These are phyloP conservation scores for Penicillium brasilianum DNA, from an alignment of 2,329 filamentous ascomycete species.

Conservation along the genomic window DNA sequence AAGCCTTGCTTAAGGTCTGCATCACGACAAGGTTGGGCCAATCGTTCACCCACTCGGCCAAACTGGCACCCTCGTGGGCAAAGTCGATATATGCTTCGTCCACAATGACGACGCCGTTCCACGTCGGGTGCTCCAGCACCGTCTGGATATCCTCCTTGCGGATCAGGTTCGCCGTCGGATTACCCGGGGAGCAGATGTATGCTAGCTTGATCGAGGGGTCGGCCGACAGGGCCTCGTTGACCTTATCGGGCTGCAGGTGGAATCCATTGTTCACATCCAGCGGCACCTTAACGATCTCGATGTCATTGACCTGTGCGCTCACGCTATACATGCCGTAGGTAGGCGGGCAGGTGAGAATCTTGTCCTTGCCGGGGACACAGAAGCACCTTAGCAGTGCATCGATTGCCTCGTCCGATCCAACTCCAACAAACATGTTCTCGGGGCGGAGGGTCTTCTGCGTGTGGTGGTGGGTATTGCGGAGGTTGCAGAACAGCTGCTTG, in stretches of 20 bases:
- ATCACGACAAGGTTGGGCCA: constrained; percentile 96
- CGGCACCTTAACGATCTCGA: constrained; percentile 84
- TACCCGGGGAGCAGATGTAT: constrained; percentile 93
- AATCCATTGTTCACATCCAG: constrained; percentile 75
- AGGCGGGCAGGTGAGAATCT: constrained; percentile 91
- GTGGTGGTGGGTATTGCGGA: constrained; percentile 83
- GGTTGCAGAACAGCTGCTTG: constrained; percentile 82
- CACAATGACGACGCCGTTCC: constrained; percentile 92
- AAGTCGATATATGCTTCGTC: constrained; percentile 99
- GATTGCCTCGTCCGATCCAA: constrained; percentile 96
- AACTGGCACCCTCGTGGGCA: constrained; percentile 74
- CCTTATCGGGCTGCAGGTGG: constrained; percentile 70
- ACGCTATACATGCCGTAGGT: constrained; percentile 99
- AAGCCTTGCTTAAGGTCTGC: constrained; percentile 98
- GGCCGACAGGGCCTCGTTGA: constrained; percentile 68
- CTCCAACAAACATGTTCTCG: constrained; percentile 89
- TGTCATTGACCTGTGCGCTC: constrained; percentile 91
- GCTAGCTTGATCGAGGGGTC: constrained; percentile 78
- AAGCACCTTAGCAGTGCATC: constrained; percentile 93
- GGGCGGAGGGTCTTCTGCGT: constrained; percentile 74
- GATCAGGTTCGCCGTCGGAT: constrained; percentile 84
- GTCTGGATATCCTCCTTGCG: constrained; percentile 73
- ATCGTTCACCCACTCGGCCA: constrained; percentile 89
- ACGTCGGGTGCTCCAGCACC: constrained; percentile 82
- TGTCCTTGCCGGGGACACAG: constrained; percentile 83